Evolutionary conservation across 768 basidiomycete species (phyloP).

Genomic region (Trametes elegans): DNA sequence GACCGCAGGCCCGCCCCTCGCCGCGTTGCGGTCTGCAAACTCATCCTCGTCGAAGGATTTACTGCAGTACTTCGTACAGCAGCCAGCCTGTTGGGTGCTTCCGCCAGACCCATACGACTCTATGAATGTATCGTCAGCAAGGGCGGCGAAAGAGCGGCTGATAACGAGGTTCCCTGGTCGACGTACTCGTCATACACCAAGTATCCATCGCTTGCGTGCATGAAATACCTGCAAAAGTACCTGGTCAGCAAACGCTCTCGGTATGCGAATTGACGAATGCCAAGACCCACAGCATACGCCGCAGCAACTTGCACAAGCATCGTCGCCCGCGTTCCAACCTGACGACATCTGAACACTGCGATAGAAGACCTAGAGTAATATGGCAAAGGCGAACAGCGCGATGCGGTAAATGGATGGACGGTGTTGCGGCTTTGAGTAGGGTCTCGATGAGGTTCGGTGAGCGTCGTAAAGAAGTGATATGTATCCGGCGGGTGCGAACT

Average conservation of each 20-base stretch:
- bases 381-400: too few relatives aligned
- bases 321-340: neutral
- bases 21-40: constrained; percentile 8
- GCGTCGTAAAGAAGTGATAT: too few relatives aligned
- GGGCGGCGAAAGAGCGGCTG: too few relatives aligned
- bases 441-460: too few relatives aligned
- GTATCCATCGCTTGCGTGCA: neutral
- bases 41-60: constrained; percentile 17
- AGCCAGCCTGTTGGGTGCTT: constrained; percentile 6
- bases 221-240: neutral
- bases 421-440: too few relatives aligned
- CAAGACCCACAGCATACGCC: constrained; percentile 7
- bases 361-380: neutral
- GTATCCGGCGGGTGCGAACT: too few relatives aligned
- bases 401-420: too few relatives aligned
- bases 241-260: neutral
- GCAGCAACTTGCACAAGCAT: neutral
- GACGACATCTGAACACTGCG: neutral
- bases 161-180: too few relatives aligned
- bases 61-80: constrained; percentile 8
- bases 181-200: constrained; percentile 9
- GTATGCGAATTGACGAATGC: too few relatives aligned
- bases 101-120: neutral
- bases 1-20: neutral
- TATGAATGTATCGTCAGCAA: too few relatives aligned